Conservation (phyloP, 2,329 filamentous ascomycete species). For the Ophiostoma piceae region DNA sequence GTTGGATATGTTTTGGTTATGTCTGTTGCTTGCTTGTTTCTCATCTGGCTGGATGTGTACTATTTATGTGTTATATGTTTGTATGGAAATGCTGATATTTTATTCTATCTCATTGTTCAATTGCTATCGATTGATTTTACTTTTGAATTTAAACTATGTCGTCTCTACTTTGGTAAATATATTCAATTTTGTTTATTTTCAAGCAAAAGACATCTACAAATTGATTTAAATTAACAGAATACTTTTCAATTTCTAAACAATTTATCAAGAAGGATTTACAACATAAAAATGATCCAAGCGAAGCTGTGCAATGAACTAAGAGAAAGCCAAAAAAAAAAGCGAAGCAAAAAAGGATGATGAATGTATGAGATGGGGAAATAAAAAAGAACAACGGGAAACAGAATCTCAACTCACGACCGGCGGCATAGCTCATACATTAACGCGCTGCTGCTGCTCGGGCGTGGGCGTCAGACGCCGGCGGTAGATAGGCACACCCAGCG, state of each 20-base stretch:
- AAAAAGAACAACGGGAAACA: not conserved
- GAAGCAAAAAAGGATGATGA: no score
- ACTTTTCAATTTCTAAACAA: not conserved
- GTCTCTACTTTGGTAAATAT: no score
- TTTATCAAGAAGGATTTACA: not conserved
- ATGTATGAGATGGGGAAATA: no score
- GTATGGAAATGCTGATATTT: not conserved
- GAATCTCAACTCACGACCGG: no score
- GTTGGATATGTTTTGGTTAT: not conserved
- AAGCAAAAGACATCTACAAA: no score
- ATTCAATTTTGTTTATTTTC: no score
- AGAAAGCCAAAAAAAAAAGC: no score
- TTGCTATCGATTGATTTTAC: no score
- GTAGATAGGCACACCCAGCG: conserved; percentile 26
- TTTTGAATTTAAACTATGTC: no score
- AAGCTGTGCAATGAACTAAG: not conserved
- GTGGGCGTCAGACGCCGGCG: conserved; percentile 43
- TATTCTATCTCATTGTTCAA: no score
- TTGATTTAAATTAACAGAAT: not conserved
- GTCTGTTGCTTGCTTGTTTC: not conserved
- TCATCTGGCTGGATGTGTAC: not conserved
- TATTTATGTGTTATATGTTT: not conserved
- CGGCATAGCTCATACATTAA: conserved; percentile 25
- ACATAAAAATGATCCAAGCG: not conserved
- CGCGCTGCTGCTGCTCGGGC: conserved; percentile 39